Evolutionary conservation across 2,329 filamentous ascomycete genomes (phyloP).

Genomic region (Westerdykella ornata): DNA sequence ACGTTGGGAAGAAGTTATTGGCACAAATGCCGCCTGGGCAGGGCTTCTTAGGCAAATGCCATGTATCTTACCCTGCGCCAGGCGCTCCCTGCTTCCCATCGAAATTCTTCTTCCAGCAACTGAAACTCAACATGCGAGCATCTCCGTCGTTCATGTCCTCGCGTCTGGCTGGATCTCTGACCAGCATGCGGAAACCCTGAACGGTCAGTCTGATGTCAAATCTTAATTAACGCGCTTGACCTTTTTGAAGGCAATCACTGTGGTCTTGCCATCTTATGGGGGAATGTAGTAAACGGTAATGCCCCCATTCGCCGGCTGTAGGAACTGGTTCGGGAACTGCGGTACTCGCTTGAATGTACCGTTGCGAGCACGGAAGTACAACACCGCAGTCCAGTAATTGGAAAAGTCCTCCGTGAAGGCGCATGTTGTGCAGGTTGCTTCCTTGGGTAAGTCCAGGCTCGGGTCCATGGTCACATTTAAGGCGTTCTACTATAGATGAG

Average conservation of each 20-base stretch:
- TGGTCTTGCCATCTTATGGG: conserved; percentile 8
- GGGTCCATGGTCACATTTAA: conserved; percentile 7
- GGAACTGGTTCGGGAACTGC: conserved; percentile 1
- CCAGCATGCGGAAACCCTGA: conserved; percentile 12
- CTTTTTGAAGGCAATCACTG: conserved; percentile 40
- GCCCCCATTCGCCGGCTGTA: conserved; percentile 5
- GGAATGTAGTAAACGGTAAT: conserved; percentile 13
- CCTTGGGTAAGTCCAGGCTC: conserved; percentile 3
- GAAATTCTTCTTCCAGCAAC: conserved; percentile 11
- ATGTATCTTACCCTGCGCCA: conserved; percentile 8
- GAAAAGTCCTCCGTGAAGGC: conserved; percentile 6
- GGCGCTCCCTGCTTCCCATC: conserved; percentile 7
- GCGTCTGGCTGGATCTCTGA: conserved; percentile 20
- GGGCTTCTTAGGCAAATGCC: conserved; percentile 6
- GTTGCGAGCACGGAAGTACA: conserved; percentile 9
- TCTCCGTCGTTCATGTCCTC: conserved; percentile 6
- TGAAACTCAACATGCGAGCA: conserved; percentile 7
- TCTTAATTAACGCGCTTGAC: conserved; percentile 24
- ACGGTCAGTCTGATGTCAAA: not conserved
- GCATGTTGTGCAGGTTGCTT: conserved; percentile 7
- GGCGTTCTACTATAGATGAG: conserved; percentile 2
- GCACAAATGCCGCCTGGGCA: conserved; percentile 13
- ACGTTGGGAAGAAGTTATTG: conserved; percentile 31
- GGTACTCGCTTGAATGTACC: conserved; percentile 7
- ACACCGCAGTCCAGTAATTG: conserved; percentile 8